Conservation (phyloP, 352 stramenopile genomes). For the Aphanomyces stellatus region DNA sequence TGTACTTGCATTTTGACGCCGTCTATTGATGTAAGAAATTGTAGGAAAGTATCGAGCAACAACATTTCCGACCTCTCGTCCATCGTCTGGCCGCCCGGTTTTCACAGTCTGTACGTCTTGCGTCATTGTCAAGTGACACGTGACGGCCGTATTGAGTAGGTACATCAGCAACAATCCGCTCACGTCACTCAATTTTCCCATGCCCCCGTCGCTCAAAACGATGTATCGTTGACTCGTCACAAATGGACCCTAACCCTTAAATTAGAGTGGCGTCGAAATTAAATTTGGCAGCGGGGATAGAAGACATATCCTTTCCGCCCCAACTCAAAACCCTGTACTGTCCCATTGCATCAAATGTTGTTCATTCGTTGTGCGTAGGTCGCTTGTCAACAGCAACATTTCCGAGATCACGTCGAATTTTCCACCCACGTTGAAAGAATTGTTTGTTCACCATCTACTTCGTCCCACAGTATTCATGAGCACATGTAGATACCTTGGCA, state of each 20-base stretch:
- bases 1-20: background rate
- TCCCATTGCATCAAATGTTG: background rate
- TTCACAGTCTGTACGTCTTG: too few relatives aligned
- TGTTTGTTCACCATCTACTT: background rate
- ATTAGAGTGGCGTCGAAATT: too few relatives aligned
- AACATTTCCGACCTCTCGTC: background rate
- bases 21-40: background rate
- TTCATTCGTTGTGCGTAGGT: background rate
- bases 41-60: background rate
- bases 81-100: too few relatives aligned
- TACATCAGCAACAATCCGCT: background rate
- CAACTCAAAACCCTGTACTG: too few relatives aligned
- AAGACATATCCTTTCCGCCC: too few relatives aligned
- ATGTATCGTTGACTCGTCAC: too few relatives aligned
- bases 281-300: too few relatives aligned
- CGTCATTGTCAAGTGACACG: too few relatives aligned
- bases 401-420: background rate
- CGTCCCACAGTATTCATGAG: too few relatives aligned
- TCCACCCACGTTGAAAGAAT: background rate
- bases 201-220: background rate
- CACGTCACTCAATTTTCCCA: background rate
- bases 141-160: too few relatives aligned
- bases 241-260: too few relatives aligned
- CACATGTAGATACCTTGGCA: slow-evolving; percentile 35
- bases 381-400: too few relatives aligned